Evolutionary conservation across 164 flowering plant genomes (phyloP).

Genomic region (Vitis cinerea): DNA sequence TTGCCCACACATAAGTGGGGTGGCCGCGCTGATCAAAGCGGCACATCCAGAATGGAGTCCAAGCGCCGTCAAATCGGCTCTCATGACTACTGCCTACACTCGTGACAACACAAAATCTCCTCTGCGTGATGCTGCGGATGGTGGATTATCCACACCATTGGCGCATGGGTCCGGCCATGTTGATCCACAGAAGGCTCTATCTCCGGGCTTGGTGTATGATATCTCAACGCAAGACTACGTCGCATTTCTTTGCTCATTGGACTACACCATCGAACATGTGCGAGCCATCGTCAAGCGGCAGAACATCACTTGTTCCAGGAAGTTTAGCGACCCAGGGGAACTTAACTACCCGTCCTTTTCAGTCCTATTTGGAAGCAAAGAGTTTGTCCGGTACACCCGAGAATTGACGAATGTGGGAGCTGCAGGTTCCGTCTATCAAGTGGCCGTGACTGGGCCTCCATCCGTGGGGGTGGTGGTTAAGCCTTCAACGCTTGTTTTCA

Average conservation of each 20-base stretch:
- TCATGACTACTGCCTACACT: conserved; percentile 85
- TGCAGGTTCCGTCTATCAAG: conserved; percentile 48
- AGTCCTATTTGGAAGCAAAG: conserved; percentile 46
- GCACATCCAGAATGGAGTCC: conserved; percentile 94
- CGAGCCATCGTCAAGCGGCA: conserved; percentile 44
- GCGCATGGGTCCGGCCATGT: conserved; percentile 87
- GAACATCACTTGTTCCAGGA: conserved; percentile 48
- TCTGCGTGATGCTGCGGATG: conserved; percentile 57
- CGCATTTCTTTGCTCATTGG: conserved; percentile 68
- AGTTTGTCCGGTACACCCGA: conserved; percentile 60
- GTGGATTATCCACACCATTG: conserved; percentile 55
- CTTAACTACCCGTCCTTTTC: conserved; percentile 88
- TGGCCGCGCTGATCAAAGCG: conserved; percentile 85
- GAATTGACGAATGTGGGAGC: conserved; percentile 73
- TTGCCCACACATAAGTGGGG: conserved; percentile 85
- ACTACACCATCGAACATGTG: conserved; percentile 43
- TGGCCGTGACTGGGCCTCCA: conserved; percentile 42
- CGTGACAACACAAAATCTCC: conserved; percentile 68
- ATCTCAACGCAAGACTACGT: conserved; percentile 53
- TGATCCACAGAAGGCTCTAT: conserved; percentile 68
- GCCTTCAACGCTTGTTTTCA: conserved; percentile 59
- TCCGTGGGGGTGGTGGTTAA: conserved; percentile 46
- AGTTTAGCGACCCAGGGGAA: conserved; percentile 54
- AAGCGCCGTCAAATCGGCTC: conserved; percentile 84
- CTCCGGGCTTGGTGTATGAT: conserved; percentile 87